Conservation (phyloP, 768 basidiomycete species). For the Trametes maxima region DNA sequence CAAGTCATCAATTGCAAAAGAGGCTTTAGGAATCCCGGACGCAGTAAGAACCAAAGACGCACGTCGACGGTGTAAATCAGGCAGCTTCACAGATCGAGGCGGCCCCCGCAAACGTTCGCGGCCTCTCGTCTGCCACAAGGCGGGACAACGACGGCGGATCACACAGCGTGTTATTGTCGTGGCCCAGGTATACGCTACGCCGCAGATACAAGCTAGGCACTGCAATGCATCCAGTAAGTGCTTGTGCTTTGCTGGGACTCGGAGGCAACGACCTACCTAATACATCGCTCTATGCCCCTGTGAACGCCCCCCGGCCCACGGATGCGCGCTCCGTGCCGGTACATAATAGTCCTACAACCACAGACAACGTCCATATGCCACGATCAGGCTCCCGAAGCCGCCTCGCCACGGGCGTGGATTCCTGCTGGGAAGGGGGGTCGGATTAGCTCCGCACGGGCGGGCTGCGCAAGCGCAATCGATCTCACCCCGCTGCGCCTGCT, state of each 20-base stretch:
- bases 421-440: neutral
- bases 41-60: slow-evolving; percentile 11
- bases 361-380: slow-evolving; percentile 1
- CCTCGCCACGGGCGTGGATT: neutral
- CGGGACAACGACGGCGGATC: neutral
- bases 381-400: neutral
- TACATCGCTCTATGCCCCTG: slow-evolving; percentile 7
- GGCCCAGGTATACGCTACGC: slow-evolving; percentile 2
- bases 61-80: slow-evolving; percentile 16
- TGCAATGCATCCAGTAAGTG: neutral
- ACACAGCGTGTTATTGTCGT: neutral
- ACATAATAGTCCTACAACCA: slow-evolving; percentile 5
- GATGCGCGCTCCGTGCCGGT: slow-evolving; percentile 9
- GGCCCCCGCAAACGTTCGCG: neutral
- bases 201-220: neutral
- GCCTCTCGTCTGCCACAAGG: neutral
- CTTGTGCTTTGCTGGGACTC: neutral
- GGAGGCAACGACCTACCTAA: neutral
- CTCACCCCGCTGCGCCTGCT: slow-evolving; percentile 1
- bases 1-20: slow-evolving; percentile 9
- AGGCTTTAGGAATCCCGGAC: slow-evolving; percentile 19
- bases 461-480: slow-evolving; percentile 4
- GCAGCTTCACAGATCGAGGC: neutral
- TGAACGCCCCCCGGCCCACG: slow-evolving; percentile 1
- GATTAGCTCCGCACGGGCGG: neutral